Conservation (phyloP, 352 stramenopile genomes). For the Peronosclerospora sorghi region DNA sequence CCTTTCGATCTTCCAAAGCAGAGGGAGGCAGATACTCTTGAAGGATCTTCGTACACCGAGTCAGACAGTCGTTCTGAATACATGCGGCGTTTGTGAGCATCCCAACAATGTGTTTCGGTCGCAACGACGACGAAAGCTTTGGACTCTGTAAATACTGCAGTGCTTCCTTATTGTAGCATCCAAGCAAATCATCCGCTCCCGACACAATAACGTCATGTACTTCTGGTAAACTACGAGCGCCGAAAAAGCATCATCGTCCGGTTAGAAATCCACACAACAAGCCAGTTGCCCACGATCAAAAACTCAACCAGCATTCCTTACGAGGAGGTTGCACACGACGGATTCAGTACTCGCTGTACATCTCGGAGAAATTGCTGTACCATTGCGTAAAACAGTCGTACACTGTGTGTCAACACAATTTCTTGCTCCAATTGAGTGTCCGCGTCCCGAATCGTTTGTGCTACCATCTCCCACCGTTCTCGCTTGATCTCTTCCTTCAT, state of each 20-base stretch:
- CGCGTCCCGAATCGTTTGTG: conserved; percentile 55
- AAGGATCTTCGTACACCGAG: conserved; percentile 39
- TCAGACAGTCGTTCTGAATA: conserved; percentile 47
- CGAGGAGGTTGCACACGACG: conserved; percentile 69
- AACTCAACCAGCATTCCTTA: conserved; percentile 9
- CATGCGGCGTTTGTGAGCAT: conserved; percentile 64
- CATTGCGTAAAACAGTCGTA: conserved; percentile 64
- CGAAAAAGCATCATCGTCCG: neutral
- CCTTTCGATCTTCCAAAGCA: conserved; percentile 31
- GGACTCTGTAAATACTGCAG: conserved; percentile 48
- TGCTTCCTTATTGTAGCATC: conserved; percentile 48
- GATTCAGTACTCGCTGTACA: conserved; percentile 64
- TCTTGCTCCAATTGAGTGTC: conserved; percentile 56
- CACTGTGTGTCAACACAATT: conserved; percentile 75
- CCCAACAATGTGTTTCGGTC: conserved; percentile 54
- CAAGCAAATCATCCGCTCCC: conserved; percentile 48
- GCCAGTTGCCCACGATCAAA: neutral
- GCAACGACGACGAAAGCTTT: conserved; percentile 49
- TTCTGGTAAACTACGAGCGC: conserved; percentile 35
- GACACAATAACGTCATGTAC: conserved; percentile 49
- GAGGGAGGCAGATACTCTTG: conserved; percentile 42
- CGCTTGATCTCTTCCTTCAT: conserved; percentile 71
- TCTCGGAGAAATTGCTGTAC: conserved; percentile 76
- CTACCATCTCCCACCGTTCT: conserved; percentile 72
- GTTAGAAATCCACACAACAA: neutral